phyloP scores from a whole-genome alignment of 805 yeast genomes.

The Pichia heedii region DNA sequence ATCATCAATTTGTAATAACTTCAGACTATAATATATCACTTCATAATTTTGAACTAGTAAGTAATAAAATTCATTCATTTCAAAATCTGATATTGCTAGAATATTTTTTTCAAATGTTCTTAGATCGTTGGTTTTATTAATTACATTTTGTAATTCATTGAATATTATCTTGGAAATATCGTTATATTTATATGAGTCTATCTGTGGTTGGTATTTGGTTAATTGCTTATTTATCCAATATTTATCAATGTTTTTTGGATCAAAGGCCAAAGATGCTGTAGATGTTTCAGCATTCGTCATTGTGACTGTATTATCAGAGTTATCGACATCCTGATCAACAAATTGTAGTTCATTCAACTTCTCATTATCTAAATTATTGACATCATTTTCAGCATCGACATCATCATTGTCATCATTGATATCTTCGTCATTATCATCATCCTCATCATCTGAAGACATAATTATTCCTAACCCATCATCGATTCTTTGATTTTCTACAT shows the following conservation, averaged over 20 bases:
- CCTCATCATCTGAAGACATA: conserved; percentile 31
- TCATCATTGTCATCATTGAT: conserved; percentile 24
- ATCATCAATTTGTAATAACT: conserved; percentile 13
- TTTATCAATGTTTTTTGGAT: conserved; percentile 22
- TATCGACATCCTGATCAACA: conserved; percentile 20
- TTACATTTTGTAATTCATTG: conserved; percentile 29
- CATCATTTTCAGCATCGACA: conserved; percentile 25
- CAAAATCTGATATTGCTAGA: conserved; percentile 42
- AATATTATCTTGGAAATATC: conserved; percentile 34
- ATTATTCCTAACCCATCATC: conserved; percentile 28
- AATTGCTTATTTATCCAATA: conserved; percentile 49
- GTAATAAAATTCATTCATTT: conserved; percentile 41
- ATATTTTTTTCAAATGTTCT: conserved; percentile 47
- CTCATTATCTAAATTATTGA: conserved; percentile 17
- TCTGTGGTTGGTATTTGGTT: conserved; percentile 23
- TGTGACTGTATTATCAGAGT: conserved; percentile 14
- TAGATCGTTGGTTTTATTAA: conserved; percentile 22
- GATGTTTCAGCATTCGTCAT: conserved; percentile 10
- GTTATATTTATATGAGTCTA: conserved; percentile 30
- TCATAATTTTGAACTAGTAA: conserved; percentile 37
- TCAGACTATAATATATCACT: conserved; percentile 23
- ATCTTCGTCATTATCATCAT: conserved; percentile 23
- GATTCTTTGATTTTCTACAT: conserved; percentile 20
- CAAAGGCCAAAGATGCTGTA: conserved; percentile 6
- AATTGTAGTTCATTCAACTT: conserved; percentile 17